Evolutionary conservation across 2,329 filamentous ascomycete genomes (phyloP).

Genomic region (Hysterium pulicare): DNA sequence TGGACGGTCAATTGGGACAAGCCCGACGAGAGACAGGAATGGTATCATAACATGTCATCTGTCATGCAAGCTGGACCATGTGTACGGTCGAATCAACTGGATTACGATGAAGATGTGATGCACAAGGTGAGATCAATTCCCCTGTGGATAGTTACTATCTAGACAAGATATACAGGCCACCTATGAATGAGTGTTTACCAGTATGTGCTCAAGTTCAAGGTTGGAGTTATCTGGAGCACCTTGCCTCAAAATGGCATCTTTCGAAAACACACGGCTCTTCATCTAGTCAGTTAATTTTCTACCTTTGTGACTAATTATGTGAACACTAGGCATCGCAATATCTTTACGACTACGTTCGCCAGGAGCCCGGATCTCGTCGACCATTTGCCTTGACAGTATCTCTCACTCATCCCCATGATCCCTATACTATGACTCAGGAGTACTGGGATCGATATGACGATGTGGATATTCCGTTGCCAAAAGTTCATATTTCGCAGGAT

Average conservation of each 20-base stretch:
- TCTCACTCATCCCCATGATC: constrained; percentile 90
- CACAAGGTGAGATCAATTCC: constrained; percentile 63
- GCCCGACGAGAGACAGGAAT: constrained; percentile 78
- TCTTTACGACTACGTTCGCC: constrained; percentile 84
- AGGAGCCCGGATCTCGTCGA: constrained; percentile 62
- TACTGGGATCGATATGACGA: constrained; percentile 91
- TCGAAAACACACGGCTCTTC: background rate
- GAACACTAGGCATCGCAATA: constrained; percentile 68
- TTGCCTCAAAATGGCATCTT: too few species aligned
- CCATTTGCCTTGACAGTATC: constrained; percentile 90
- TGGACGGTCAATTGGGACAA: constrained; percentile 97
- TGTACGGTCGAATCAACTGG: constrained; percentile 88
- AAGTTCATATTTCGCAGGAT: constrained; percentile 72
- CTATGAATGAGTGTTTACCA: too few species aligned
- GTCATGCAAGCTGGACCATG: constrained; percentile 87
- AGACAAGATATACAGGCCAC: too few species aligned
- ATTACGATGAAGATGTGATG: constrained; percentile 96
- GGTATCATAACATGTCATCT: constrained; percentile 92
- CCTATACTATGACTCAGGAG: constrained; percentile 89
- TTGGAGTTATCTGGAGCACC: too few species aligned
- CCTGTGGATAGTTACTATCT: too few species aligned
- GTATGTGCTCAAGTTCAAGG: too few species aligned
- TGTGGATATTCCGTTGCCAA: constrained; percentile 81
- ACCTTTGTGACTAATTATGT: background rate
- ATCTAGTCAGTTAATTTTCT: too few species aligned